Evolutionary conservation across 2,329 filamentous ascomycete species (phyloP).

Genomic region (Sordariomycetes sp.): DNA sequence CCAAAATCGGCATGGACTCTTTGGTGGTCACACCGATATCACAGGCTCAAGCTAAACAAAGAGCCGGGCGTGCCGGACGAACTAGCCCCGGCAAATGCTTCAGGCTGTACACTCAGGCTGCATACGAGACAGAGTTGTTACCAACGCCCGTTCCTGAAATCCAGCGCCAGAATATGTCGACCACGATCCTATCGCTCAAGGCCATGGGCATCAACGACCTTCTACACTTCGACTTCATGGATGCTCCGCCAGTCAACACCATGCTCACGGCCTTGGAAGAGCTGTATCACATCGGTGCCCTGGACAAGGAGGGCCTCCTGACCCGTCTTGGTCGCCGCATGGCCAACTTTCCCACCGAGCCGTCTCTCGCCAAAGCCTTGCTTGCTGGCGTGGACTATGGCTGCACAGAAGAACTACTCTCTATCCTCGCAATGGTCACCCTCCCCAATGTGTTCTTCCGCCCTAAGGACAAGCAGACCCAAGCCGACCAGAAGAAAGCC

Average conservation of each 20-base stretch:
- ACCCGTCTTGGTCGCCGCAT: conserved; percentile 91
- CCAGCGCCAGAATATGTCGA: conserved; percentile 83
- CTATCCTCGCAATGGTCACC: conserved; percentile 89
- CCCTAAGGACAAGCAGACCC: conserved; percentile 92
- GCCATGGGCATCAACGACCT: conserved; percentile 99
- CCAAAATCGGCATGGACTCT: conserved; percentile 96
- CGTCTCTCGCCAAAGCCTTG: conserved; percentile 79
- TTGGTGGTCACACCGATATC: conserved; percentile 93
- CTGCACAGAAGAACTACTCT: conserved; percentile 90
- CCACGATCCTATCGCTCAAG: conserved; percentile 95
- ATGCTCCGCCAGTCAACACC: conserved; percentile 92
- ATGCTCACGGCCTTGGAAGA: conserved; percentile 96
- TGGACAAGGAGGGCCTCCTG: conserved; percentile 91
- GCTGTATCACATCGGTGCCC: conserved; percentile 79
- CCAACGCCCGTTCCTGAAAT: conserved; percentile 96
- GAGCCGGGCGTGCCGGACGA: conserved; percentile 83
- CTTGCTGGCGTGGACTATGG: conserved; percentile 80
- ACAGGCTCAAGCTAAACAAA: conserved; percentile 91
- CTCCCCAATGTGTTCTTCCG: conserved; percentile 85
- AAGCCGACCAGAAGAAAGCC: conserved; percentile 94
- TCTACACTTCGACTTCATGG: conserved; percentile 98
- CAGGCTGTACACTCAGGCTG: conserved; percentile 87
- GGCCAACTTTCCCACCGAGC: conserved; percentile 98
- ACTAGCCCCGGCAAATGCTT: conserved; percentile 97
- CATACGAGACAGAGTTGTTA: conserved; percentile 94